phyloP scores from a whole-genome alignment of 306 rosid species.

The Mimosa bimucronata region DNA sequence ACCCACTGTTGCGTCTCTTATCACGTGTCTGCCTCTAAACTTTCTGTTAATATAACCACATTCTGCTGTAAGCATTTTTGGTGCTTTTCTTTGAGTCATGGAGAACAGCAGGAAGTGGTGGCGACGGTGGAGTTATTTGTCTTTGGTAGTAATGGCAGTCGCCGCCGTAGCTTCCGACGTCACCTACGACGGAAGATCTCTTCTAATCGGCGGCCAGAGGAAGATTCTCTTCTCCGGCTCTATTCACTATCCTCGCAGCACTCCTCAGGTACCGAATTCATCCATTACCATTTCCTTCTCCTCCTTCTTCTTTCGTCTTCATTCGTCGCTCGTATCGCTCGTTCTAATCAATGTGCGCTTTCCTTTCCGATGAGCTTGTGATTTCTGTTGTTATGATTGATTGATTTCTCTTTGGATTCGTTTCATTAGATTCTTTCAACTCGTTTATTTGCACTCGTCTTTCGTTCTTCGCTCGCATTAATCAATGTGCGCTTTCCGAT shows the following conservation, averaged over 20 bases:
- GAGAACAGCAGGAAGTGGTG: constrained; percentile 6
- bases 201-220: constrained; percentile 67
- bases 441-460: no score
- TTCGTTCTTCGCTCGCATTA: not conserved
- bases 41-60: not conserved
- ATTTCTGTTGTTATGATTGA: not conserved
- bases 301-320: not conserved
- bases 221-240: constrained; percentile 78
- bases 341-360: not conserved
- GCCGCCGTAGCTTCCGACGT: constrained; percentile 35
- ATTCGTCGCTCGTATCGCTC: not conserved
- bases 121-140: constrained; percentile 31
- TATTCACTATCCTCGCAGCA: constrained; percentile 89
- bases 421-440: no score
- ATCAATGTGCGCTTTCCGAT: no score
- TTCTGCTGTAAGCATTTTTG: not conserved
- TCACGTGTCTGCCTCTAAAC: constrained; percentile 12
- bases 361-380: not conserved
- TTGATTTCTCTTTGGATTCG: not conserved
- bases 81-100: constrained; percentile 26
- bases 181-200: constrained; percentile 79
- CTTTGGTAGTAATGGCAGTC: not conserved
- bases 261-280: constrained; percentile 62
- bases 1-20: constrained; percentile 39
- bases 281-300: not conserved